Percentiles rank a stretch among this genome's conserved stretches.
phyloP scores from a whole-genome alignment of 202 grass and related monocot genomes.

The Panicum hallii region DNA sequence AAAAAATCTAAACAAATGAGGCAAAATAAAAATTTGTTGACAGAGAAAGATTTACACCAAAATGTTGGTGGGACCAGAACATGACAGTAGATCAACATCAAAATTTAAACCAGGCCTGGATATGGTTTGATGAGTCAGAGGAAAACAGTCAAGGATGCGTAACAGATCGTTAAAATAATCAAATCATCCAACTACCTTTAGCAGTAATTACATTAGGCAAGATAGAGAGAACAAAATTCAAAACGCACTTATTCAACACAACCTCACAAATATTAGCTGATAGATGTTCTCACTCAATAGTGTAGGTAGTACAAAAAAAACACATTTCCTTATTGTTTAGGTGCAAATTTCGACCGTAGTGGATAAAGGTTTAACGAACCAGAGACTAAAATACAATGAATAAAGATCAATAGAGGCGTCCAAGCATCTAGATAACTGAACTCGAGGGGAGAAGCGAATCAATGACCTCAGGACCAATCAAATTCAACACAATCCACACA shows the following conservation, averaged over 20 bases:
- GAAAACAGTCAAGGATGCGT: background rate
- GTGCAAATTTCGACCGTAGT: background rate
- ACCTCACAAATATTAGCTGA: background rate
- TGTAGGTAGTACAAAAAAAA: background rate
- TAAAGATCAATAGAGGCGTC: background rate
- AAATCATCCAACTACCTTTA: background rate
- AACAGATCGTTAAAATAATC: too few relatives aligned
- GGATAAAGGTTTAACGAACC: constrained; percentile 8
- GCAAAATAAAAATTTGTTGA: background rate
- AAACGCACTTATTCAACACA: background rate
- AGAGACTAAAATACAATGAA: background rate
- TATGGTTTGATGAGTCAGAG: background rate
- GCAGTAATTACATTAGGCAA: background rate
- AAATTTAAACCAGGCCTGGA: background rate
- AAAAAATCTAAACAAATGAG: background rate
- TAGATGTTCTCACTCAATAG: background rate
- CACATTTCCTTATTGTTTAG: background rate
- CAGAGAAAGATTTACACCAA: background rate
- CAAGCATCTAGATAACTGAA: background rate
- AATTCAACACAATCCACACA: background rate
- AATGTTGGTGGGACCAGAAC: background rate
- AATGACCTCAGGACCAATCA: background rate
- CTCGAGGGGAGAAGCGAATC: background rate
- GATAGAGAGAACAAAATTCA: background rate
- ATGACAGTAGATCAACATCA: background rate